Evolutionary conservation across 1,284 basidiomycete species (phyloP), one percentile per base, ranked within the genome.

Genomic region (Austroboletus novae-zelandiae): DNA sequence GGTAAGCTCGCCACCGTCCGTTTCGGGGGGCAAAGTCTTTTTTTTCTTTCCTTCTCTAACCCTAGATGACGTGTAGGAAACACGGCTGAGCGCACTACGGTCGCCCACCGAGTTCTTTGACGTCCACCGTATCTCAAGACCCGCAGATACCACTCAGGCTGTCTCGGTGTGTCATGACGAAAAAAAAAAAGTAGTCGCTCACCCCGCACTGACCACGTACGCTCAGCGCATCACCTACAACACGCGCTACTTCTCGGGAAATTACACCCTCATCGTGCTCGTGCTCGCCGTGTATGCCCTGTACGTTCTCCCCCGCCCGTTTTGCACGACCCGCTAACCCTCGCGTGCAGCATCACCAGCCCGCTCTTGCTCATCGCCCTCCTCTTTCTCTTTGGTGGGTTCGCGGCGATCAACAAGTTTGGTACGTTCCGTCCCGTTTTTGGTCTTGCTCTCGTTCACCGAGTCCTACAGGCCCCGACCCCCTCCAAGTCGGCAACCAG

Each of bases 171-270:
- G 83, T 74, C 11, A 40, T 5, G 20, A 27, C 20, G 18, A 20
- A 13, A 23, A 23, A 7, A 9, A 20, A 13, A 23, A 23, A 7
- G 9, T 17, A 20, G 13, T 25, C 35, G 15, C 29, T 41, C 11
- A 43, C 30, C 6, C 3, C 18, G 9, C 14, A 25, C 23, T 34
- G 39, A 7, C 20, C 20, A 4, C 13, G 4, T 5, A 7, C 25
- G 13, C 18, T 36, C 29, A 58, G 90, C 83, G 94, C 54, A 89
- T 96, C 80, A 91, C 92, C 36, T 94, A 96, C 77, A 98, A 97
- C 76, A 94, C 94, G 40, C 86, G 90, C 50, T 94, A 94, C 72
- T 94, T 93, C 71, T 93, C 90, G 52, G 89, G 90, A 57, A 98
- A 98, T 73, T 98, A 98, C 72, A 82, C 85, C 39, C 71, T 97